phyloP scores from a whole-genome alignment of 78 protist species.

The Acrasis kona region DNA sequence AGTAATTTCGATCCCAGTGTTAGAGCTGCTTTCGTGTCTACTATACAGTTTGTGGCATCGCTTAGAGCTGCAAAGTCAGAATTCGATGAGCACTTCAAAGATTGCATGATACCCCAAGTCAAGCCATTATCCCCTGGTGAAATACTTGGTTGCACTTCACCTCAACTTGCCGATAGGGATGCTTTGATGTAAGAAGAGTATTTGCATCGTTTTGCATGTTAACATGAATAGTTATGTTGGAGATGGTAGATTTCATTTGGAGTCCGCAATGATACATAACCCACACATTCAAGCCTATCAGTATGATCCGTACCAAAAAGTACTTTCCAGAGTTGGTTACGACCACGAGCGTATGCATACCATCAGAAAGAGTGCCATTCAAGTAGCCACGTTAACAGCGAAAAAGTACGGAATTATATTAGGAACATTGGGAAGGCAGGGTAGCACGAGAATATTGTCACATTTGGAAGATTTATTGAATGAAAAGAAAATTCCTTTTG shows the following conservation, averaged over 20 bases:
- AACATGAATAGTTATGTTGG: constrained; percentile 57
- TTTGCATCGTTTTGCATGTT: background rate
- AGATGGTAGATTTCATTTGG: constrained; percentile 97
- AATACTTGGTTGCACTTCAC: constrained; percentile 87
- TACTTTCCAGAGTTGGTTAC: constrained; percentile 56
- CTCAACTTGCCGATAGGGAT: constrained; percentile 30
- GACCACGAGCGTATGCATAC: constrained; percentile 56
- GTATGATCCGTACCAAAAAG: constrained; percentile 82
- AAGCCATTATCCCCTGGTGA: constrained; percentile 93
- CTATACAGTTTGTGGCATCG: constrained; percentile 82
- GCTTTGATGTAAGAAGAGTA: background rate
- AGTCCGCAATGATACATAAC: constrained; percentile 87
- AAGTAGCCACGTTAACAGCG: background rate
- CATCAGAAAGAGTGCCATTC: constrained; percentile 48
- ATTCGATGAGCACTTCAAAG: constrained; percentile 13
- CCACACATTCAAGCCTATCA: constrained; percentile 78
- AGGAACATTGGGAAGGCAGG: constrained; percentile 95
- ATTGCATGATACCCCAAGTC: constrained; percentile 68
- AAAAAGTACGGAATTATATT: constrained; percentile 24
- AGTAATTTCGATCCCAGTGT: constrained; percentile 34
- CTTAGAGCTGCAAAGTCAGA: constrained; percentile 29
- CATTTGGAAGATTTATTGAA: constrained; percentile 40
- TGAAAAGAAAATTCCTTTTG: background rate
- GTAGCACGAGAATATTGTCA: constrained; percentile 62
- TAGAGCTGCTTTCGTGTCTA: constrained; percentile 50